phyloP scores from a whole-genome alignment of 2,329 filamentous ascomycete genomes.

The Colletotrichum kahawae region DNA sequence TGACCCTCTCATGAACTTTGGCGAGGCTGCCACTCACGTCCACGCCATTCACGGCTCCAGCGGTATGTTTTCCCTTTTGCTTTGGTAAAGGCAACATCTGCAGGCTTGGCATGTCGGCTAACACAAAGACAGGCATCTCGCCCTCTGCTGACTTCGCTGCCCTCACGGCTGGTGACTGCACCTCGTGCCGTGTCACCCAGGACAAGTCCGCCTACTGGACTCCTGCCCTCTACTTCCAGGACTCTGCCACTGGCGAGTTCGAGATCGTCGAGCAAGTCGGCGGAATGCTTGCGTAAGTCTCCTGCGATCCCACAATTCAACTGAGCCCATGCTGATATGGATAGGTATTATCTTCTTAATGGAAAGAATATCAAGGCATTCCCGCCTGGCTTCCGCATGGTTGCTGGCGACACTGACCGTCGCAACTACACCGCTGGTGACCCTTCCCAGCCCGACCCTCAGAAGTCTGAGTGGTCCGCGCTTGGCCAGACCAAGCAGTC shows the following conservation, averaged over 20 bases:
- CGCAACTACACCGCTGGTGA: conserved; percentile 75
- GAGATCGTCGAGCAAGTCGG: conserved; percentile 76
- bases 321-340: not conserved
- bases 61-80: conserved; percentile 59
- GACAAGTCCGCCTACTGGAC: conserved; percentile 93
- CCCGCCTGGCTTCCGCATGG: conserved; percentile 79
- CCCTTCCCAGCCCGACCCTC: conserved; percentile 66
- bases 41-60: conserved; percentile 79
- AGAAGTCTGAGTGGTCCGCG: conserved; percentile 72
- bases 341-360: conserved; percentile 84
- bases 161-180: conserved; percentile 70
- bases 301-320: not conserved
- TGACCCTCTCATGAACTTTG: conserved; percentile 76
- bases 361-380: conserved; percentile 72
- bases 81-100: not conserved
- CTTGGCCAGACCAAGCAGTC: conserved; percentile 69
- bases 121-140: conserved; percentile 62
- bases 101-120: conserved; percentile 12
- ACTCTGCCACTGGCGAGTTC: conserved; percentile 65
- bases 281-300: conserved; percentile 82
- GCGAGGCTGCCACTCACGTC: conserved; percentile 65
- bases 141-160: conserved; percentile 60
- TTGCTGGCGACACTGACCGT: conserved; percentile 73
- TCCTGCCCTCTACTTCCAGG: conserved; percentile 78
- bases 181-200: conserved; percentile 78